Conservation (phyloP, 495 filamentous ascomycete species). For the Penicillium riverlandense region DNA sequence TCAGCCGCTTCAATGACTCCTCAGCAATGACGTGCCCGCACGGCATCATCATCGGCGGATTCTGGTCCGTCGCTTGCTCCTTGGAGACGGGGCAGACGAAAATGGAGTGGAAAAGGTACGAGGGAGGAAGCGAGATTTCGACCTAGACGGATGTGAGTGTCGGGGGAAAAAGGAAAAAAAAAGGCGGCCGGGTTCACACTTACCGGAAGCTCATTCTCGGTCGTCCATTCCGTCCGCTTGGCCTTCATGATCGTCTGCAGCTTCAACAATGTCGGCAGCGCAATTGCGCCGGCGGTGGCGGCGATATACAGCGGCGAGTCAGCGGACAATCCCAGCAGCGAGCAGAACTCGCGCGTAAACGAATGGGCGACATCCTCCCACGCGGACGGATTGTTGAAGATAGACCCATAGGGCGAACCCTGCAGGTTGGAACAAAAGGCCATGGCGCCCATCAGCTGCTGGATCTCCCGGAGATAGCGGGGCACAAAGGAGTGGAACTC, state of each 20-base stretch:
- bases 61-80: conserved; percentile 86
- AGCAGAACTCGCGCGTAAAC: conserved; percentile 93
- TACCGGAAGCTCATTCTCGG: conserved; percentile 79
- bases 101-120: conserved; percentile 89
- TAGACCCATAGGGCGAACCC: conserved; percentile 62
- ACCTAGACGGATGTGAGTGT: conserved; percentile 31
- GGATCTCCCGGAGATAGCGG: conserved; percentile 66
- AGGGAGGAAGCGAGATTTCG: conserved; percentile 79
- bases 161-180: not conserved
- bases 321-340: conserved; percentile 77
- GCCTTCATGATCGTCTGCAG: conserved; percentile 73
- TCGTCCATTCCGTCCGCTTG: conserved; percentile 92
- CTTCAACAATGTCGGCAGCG: conserved; percentile 78
- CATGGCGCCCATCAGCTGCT: conserved; percentile 70
- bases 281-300: conserved; percentile 84
- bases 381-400: conserved; percentile 65
- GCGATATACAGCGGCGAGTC: conserved; percentile 88
- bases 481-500: conserved; percentile 60
- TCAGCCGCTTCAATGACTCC: conserved; percentile 69
- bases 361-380: conserved; percentile 76
- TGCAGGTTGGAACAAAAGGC: conserved; percentile 62
- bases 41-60: conserved; percentile 96
- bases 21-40: conserved; percentile 91
- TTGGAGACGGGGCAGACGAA: conserved; percentile 97
- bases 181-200: conserved; percentile 1